Evolutionary conservation across 352 stramenopile species (phyloP).

Genomic region (Pythium aquatile): DNA sequence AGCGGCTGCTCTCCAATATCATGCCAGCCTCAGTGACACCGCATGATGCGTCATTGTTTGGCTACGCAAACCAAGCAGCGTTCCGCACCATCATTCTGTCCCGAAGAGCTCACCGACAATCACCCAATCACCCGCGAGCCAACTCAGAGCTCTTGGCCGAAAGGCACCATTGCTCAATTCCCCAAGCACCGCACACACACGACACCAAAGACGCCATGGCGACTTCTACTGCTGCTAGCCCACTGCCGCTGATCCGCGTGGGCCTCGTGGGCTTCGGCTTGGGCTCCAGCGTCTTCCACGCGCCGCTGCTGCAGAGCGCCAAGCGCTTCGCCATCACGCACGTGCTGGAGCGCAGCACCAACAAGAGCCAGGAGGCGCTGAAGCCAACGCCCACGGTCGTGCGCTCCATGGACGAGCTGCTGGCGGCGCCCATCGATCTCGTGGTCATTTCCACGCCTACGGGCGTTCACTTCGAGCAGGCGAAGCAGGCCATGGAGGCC

Average conservation of each 20-base stretch:
- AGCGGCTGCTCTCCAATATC: no score
- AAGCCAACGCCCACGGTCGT: constrained; percentile 52
- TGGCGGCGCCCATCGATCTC: constrained; percentile 55
- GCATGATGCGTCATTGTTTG: neutral
- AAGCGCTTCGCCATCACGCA: constrained; percentile 69
- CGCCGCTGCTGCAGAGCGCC: constrained; percentile 60
- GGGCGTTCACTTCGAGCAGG: constrained; percentile 71
- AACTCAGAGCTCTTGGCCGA: neutral
- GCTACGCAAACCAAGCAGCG: constrained; percentile 1
- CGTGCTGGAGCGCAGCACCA: constrained; percentile 70
- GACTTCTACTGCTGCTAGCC: neutral
- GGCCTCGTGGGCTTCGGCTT: constrained; percentile 74
- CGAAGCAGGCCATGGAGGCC: constrained; percentile 60
- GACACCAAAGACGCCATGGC: neutral
- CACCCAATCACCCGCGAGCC: neutral
- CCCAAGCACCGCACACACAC: neutral
- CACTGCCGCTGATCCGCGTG: constrained; percentile 36
- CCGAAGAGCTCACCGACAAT: neutral
- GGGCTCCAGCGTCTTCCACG: constrained; percentile 72
- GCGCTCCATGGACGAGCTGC: constrained; percentile 67
- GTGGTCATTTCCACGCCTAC: constrained; percentile 78
- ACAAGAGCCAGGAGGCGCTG: constrained; percentile 47
- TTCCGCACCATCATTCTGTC: neutral
- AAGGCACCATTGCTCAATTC: neutral
- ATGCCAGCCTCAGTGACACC: neutral